A percentile compares a stretch with the other conserved stretches of the same genome.
Conservation (phyloP, 2,329 filamentous ascomycete genomes). For the Moelleriella libera region DNA sequence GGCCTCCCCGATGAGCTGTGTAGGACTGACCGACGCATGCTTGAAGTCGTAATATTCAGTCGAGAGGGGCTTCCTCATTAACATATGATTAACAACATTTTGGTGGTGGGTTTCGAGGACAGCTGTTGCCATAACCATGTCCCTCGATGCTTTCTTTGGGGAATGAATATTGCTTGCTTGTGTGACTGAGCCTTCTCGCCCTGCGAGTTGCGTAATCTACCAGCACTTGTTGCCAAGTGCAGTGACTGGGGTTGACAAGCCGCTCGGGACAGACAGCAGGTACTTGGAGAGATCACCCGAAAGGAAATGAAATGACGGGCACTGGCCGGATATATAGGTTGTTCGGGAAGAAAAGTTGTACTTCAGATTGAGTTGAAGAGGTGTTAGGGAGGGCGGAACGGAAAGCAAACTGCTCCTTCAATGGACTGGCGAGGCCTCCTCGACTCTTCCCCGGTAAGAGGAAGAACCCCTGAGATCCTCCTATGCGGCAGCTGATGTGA, state of each 20-base stretch:
- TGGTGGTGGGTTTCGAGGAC: constrained; percentile 39
- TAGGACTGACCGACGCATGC: constrained; percentile 37
- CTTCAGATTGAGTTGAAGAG: constrained; percentile 12
- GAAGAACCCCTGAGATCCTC: constrained; percentile 96
- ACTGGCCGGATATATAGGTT: constrained; percentile 1
- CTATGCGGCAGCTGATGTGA: constrained; percentile 98
- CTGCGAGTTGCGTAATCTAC: background rate
- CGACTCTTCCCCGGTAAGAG: constrained; percentile 99
- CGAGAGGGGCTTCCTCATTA: constrained; percentile 28
- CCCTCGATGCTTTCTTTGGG: constrained; percentile 16
- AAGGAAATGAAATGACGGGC: background rate
- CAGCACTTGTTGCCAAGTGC: background rate
- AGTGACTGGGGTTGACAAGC: constrained; percentile 1
- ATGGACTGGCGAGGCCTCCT: constrained; percentile 91
- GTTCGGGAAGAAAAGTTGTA: background rate
- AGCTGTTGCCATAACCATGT: constrained; percentile 54
- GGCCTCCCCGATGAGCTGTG: constrained; percentile 74
- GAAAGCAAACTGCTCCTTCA: constrained; percentile 83
- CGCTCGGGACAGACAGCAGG: background rate
- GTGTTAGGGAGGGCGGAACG: constrained; percentile 92
- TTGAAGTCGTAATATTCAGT: constrained; percentile 26
- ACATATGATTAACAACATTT: constrained; percentile 26
- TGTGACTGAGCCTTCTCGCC: background rate
- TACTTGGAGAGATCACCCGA: background rate
- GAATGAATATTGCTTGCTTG: background rate